Base-by-base conservation (phyloP, 2,329 filamentous ascomycete species). In the Ophiostoma piceae region DNA sequence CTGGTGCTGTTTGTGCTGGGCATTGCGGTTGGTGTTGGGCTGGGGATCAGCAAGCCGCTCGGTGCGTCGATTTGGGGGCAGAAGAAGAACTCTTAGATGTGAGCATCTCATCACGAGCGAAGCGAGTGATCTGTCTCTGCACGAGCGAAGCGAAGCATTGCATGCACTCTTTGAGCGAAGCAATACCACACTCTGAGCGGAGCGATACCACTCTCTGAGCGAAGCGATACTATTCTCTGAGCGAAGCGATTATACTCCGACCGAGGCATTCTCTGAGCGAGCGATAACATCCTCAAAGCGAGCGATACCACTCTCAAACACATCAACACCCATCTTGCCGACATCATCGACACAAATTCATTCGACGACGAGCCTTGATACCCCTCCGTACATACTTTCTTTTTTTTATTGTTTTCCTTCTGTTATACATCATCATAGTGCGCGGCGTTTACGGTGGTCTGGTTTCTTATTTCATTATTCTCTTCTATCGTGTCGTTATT, bases 41-140 rank as follows among this genome's bases (percentile, higher is more conserved):
- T 89, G 65, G 87, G 87, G 67, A 80, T 89, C 73, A 88, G 85
- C 80, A 88, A 86, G 77, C 82, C 85, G 2, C 79, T 88, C 1
- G 83, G 84, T 14, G 86, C 86, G n/a, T 81, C 82, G 19, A 85
- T 88, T 73, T 88, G 86, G 86, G 69, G 71, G 3, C 64, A 70
- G 66, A 29, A 51, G 32, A 62, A 69, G 57, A 35, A 8, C 8
- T 35, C 26, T 29, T 29, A 29, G 26, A 29, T 1, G 26, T 2
- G 26, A 29, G 26, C 26, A 29, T 29, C 26, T 35, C 4, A 35
- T 35, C 35, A 35, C 35, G 16, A 47, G 43, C 43, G 19, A 7
- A n/a, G 43, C 43, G 43, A 47, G 1, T 7, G 12, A 9, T 39
- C 43, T 16, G 14, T 6, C 6, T n/a, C 43, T 47, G 2, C 43